Conservation (phyloP, 768 basidiomycete species). For the Guyanaporus albipodus region DNA sequence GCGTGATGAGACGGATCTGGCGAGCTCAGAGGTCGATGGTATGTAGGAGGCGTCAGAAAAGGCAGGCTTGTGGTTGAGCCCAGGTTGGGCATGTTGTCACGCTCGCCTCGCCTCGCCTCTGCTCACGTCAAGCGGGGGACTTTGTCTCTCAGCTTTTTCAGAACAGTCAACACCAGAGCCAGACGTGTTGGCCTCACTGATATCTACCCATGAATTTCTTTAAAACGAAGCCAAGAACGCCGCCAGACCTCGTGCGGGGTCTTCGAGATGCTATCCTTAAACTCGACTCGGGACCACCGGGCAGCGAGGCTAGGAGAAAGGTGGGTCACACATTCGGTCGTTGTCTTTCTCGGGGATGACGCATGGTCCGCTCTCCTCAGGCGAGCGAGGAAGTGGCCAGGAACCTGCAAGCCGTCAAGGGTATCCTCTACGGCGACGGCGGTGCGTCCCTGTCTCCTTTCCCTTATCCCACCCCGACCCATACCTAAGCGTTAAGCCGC, state of each 20-base stretch:
- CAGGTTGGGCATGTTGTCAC: conserved; percentile 17
- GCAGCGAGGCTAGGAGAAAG: conserved; percentile 76
- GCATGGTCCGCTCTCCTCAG: conserved; percentile 37
- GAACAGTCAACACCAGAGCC: background rate
- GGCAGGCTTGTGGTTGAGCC: conserved; percentile 11
- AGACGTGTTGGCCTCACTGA: conserved; percentile 1
- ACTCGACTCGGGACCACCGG: conserved; percentile 70
- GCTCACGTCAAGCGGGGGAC: background rate
- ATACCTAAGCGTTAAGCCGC: conserved; percentile 1
- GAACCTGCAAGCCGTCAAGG: conserved; percentile 87
- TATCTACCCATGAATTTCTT: conserved; percentile 85
- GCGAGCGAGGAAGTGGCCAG: conserved; percentile 87
- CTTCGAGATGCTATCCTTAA: conserved; percentile 75
- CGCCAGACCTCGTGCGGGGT: conserved; percentile 81
- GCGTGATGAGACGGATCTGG: conserved; percentile 4
- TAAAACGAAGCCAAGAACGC: conserved; percentile 85
- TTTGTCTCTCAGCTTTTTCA: conserved; percentile 1
- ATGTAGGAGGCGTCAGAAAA: conserved; percentile 6
- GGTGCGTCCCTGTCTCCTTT: conserved; percentile 44
- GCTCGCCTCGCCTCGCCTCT: background rate
- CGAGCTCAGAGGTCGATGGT: background rate
- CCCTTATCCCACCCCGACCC: conserved; percentile 4
- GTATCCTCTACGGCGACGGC: conserved; percentile 81
- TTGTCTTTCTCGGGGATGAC: background rate
- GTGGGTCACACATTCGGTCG: conserved; percentile 38